Base-by-base conservation (phyloP, 1,139 yeast species). In the Hemisphaericaspora xylofermentans region DNA sequence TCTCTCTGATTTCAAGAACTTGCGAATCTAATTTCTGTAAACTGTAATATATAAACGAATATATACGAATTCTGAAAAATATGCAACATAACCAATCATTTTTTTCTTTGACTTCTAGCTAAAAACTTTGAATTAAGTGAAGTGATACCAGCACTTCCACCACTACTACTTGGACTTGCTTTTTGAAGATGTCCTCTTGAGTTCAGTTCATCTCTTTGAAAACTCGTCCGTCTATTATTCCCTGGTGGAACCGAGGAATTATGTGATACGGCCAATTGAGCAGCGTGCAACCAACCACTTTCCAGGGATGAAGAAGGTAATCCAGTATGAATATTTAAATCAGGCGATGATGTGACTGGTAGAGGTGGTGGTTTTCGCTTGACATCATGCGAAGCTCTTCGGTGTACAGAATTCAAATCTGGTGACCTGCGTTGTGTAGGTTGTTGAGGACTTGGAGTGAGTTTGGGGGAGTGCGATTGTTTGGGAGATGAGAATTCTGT, bases 181-280 rank as follows among this genome's bases (percentile, higher is more conserved):
- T 21, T 39, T 19, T 28, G 24, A 7, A 29, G 21, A 33, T 26
- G 27, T 14, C 33, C 33, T 10, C 21, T 34, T 9, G 25, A 9
- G 40, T 39, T 35, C 48, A 57, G 24, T 5, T 54, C 61, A 21
- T 63, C 72, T 53, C 64, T 67, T 25, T 69, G 57, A 47, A 70
- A 66, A 45, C 74, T 69, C 13, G 73, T 64, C 37, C 70, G 58
- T 45, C 71, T 53, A 43, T 56, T 57, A 38, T 56, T 52, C 7
- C 62, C 53, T n/a, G 58, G 44, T 4, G 61, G 54, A n/a, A 43
- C 38, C 22, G 57, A 43, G 15, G 64, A 52, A 40, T 58, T 60
- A 38, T 66, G 60, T 6, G 76, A 65, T 3, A 76, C 78, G 1
- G 78, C 79, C 42, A 69, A 57, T 46, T 69, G 70, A 2, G 76